These are phyloP conservation scores for Delonix regia DNA, from an alignment of 306 rosid species.

Conservation along the genomic window DNA sequence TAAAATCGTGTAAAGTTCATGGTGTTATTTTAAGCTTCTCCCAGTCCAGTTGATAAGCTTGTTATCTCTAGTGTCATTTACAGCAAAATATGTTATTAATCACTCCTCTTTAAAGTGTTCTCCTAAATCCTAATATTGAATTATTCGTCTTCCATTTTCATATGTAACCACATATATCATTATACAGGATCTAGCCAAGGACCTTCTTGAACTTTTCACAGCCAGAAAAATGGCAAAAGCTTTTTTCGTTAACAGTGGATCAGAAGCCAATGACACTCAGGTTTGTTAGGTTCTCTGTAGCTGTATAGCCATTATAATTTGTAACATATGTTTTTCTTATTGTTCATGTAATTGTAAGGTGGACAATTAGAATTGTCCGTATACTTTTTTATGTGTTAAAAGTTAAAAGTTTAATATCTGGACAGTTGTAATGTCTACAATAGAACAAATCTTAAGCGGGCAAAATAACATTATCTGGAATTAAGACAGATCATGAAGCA, in stretches of 20 bases:
- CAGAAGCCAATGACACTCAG: conserved; percentile 99
- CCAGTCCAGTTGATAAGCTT: not conserved
- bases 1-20: not conserved
- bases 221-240: conserved; percentile 87
- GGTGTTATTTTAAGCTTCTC: conserved; percentile 6
- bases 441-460: not conserved
- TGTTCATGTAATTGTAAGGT: conserved; percentile 12
- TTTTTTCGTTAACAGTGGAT: conserved; percentile 89
- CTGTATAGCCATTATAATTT: conserved; percentile 29
- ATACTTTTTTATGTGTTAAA: conserved; percentile 8
- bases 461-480: not conserved
- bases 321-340: conserved; percentile 20
- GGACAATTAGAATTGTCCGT: conserved; percentile 6
- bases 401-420: conserved; percentile 16
- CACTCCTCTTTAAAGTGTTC: conserved; percentile 13
- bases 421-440: not conserved
- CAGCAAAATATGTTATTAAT: not conserved
- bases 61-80: conserved; percentile 1
- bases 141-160: not conserved
- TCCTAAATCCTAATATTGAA: conserved; percentile 24
- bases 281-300: conserved; percentile 41
- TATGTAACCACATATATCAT: not conserved
- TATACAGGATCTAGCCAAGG: conserved; percentile 87
- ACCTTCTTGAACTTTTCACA: conserved; percentile 73
- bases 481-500: not conserved